These are phyloP conservation scores for Cercospora sojina DNA, from an alignment of 2,329 filamentous ascomycete species.

Conservation along the genomic window DNA sequence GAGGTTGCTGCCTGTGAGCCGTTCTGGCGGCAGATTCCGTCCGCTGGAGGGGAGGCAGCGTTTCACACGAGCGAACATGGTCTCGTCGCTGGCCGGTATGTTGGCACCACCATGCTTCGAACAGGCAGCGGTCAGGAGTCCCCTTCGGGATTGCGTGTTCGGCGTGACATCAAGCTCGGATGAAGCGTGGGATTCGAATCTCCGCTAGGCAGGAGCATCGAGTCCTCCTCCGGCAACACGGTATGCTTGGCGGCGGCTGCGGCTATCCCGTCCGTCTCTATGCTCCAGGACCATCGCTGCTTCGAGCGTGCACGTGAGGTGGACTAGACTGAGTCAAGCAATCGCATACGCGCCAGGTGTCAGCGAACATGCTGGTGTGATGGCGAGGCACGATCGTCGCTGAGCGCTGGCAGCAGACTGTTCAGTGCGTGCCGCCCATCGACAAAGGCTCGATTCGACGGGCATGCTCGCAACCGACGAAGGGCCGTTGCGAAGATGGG, in stretches of 20 bases:
- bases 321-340: not conserved
- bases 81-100: not conserved
- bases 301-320: not conserved
- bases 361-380: not conserved
- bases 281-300: not conserved
- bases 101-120: not conserved
- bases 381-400: not conserved
- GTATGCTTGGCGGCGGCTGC: not conserved
- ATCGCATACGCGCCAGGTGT: not conserved
- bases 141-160: not conserved
- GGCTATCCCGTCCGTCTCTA: not conserved
- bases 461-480: not conserved
- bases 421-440: not conserved
- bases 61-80: not conserved
- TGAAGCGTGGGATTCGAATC: not conserved
- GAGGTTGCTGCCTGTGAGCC: not conserved
- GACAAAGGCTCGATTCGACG: not conserved
- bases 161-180: not conserved
- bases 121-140: not conserved
- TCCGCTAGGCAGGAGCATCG: not conserved
- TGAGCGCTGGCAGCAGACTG: not conserved
- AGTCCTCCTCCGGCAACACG: not conserved
- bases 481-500: not conserved
- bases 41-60: not conserved
- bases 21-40: not conserved